phyloP scores from a whole-genome alignment of 805 yeast species.

The Pichia ethanolica region DNA sequence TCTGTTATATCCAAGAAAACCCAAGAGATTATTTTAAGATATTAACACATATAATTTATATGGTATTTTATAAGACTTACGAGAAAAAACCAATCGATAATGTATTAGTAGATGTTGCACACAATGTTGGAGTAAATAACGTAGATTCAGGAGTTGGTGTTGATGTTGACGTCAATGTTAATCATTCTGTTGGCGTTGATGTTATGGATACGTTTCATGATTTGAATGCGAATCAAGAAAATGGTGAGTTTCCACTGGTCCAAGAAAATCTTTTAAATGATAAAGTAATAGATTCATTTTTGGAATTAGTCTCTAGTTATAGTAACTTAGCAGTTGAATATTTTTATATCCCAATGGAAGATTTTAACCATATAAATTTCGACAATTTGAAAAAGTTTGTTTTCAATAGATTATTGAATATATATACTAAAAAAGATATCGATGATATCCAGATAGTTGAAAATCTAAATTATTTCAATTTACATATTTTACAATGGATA shows the following conservation, averaged over 20 bases:
- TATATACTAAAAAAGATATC: constrained; percentile 2
- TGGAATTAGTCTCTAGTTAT: constrained; percentile 17
- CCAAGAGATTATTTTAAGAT: constrained; percentile 16
- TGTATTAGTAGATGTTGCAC: neutral
- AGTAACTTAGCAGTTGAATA: constrained; percentile 15
- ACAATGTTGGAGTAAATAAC: neutral
- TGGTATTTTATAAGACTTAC: constrained; percentile 3
- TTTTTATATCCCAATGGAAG: constrained; percentile 11
- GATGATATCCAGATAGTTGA: constrained; percentile 13
- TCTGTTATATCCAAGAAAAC: constrained; percentile 10
- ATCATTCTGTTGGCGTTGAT: constrained; percentile 17
- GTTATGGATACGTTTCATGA: constrained; percentile 24
- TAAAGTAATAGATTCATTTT: constrained; percentile 17
- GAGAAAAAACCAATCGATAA: neutral
- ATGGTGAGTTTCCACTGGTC: constrained; percentile 1
- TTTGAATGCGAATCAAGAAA: constrained; percentile 6
- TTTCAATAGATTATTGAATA: constrained; percentile 7
- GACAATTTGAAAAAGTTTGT: neutral
- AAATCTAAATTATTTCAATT: constrained; percentile 31
- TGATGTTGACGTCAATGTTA: constrained; percentile 10
- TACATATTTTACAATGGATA: constrained; percentile 36
- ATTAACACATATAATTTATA: constrained; percentile 11
- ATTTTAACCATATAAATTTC: constrained; percentile 1
- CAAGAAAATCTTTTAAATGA: constrained; percentile 7
- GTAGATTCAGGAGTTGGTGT: constrained; percentile 8